Percentiles rank a stretch among this genome's conserved stretches.
These are phyloP conservation scores for Avena eriantha DNA, from an alignment of 176 grass and related monocot species.

Conservation along the genomic window DNA sequence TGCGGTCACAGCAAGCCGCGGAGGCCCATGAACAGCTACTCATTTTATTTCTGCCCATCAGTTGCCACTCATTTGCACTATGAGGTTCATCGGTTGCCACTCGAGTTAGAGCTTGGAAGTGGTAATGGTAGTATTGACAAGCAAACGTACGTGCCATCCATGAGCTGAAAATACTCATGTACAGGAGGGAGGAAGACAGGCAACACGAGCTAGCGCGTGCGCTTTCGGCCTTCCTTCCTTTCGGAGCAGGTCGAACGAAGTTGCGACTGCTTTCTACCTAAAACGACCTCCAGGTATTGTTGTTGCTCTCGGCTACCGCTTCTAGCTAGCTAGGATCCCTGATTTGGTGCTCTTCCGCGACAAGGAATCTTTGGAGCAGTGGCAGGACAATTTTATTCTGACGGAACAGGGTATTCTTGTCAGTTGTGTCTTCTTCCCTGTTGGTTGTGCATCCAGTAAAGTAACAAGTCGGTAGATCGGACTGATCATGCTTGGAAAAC, in stretches of 20 bases:
- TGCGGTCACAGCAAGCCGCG: neutral
- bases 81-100: neutral
- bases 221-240: constrained; percentile 9
- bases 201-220: neutral
- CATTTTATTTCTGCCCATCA: neutral
- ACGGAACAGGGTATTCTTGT: constrained; percentile 43
- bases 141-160: neutral
- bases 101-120: neutral
- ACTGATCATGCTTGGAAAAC: neutral
- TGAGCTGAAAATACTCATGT: constrained; percentile 2
- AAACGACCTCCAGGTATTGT: constrained; percentile 17
- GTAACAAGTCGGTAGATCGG: neutral
- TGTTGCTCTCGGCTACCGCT: constrained; percentile 12
- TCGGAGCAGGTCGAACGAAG: neutral
- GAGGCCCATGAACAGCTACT: neutral
- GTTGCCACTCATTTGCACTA: neutral
- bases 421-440: neutral
- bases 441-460: neutral
- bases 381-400: constrained; percentile 30
- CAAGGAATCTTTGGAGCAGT: constrained; percentile 54
- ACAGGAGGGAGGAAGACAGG: neutral
- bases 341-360: constrained; percentile 41
- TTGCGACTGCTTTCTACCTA: constrained; percentile 40
- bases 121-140: too few species aligned
- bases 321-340: constrained; percentile 38